These are phyloP conservation scores for Candida sphagnicola DNA, from an alignment of 805 yeast species.

Conservation along the genomic window DNA sequence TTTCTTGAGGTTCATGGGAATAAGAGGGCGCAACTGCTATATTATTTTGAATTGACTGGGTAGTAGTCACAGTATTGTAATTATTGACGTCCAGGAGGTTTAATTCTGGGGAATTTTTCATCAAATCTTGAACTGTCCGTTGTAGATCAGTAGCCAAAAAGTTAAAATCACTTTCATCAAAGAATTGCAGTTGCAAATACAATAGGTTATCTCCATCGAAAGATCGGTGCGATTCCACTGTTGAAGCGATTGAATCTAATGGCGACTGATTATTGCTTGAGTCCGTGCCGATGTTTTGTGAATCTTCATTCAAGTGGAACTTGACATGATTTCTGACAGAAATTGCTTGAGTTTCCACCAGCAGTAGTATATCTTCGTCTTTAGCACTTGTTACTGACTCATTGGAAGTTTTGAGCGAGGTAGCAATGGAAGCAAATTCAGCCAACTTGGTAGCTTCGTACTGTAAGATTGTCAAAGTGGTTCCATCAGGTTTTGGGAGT, in stretches of 20 bases:
- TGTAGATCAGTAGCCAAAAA: slow-evolving; percentile 3
- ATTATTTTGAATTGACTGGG: too few species aligned
- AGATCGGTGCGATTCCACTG: background rate
- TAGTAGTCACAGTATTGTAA: background rate
- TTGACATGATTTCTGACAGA: too few species aligned
- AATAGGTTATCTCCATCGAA: background rate
- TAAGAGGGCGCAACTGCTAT: background rate
- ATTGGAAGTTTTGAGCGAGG: background rate
- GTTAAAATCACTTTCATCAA: slow-evolving; percentile 4
- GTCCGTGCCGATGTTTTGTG: too few species aligned
- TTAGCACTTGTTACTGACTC: too few species aligned
- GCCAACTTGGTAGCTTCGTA: slow-evolving; percentile 1
- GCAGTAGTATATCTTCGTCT: too few species aligned
- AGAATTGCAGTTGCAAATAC: background rate
- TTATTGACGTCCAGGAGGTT: background rate
- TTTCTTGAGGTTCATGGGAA: background rate
- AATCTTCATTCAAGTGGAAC: too few species aligned
- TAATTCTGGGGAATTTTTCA: background rate
- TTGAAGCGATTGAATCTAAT: background rate
- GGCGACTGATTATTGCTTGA: too few species aligned
- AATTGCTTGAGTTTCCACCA: too few species aligned
- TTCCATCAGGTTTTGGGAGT: background rate
- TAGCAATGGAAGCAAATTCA: slow-evolving; percentile 3
- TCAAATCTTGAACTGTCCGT: background rate
- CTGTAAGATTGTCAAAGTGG: background rate